A percentile compares a stretch with the other conserved stretches of the same genome.
phyloP scores from a whole-genome alignment of 108 stramenopile genomes.

The Aurantiochytrium sp. region DNA sequence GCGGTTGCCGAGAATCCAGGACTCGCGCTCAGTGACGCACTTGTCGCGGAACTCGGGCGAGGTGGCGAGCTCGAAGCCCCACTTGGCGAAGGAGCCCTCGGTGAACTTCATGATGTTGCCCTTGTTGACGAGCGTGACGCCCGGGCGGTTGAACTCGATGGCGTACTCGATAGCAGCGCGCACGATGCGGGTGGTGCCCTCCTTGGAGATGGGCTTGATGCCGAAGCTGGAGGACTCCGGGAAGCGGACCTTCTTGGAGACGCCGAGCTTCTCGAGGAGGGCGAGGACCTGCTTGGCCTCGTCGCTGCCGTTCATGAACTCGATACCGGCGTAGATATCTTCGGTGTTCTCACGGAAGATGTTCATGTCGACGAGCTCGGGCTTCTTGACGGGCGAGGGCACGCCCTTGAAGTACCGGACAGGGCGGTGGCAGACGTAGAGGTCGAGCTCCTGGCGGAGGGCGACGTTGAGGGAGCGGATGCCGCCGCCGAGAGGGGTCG shows the following conservation, averaged over 20 bases:
- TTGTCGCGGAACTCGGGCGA: conserved; percentile 20
- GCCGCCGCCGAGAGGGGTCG: conserved; percentile 24
- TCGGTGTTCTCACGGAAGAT: conserved; percentile 33
- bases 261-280: not conserved
- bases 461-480: conserved; percentile 28
- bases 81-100: conserved; percentile 24
- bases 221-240: conserved; percentile 17
- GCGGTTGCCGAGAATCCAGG: conserved; percentile 26
- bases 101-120: conserved; percentile 37
- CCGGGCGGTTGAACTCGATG: conserved; percentile 1
- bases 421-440: conserved; percentile 31
- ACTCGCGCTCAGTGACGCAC: conserved; percentile 28
- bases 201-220: conserved; percentile 29
- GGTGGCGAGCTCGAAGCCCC: conserved; percentile 16
- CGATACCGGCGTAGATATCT: conserved; percentile 31
- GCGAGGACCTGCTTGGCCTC: conserved; percentile 12
- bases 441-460: conserved; percentile 28
- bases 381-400: conserved; percentile 18
- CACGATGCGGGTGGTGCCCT: conserved; percentile 22
- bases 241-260: conserved; percentile 17
- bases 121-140: conserved; percentile 27
- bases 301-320: conserved; percentile 14
- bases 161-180: conserved; percentile 28
- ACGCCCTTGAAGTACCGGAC: conserved; percentile 28
- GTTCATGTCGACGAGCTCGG: conserved; percentile 24